Evolutionary conservation across 176 grass and related monocot species (phyloP).

Genomic region (Leersia perrieri): DNA sequence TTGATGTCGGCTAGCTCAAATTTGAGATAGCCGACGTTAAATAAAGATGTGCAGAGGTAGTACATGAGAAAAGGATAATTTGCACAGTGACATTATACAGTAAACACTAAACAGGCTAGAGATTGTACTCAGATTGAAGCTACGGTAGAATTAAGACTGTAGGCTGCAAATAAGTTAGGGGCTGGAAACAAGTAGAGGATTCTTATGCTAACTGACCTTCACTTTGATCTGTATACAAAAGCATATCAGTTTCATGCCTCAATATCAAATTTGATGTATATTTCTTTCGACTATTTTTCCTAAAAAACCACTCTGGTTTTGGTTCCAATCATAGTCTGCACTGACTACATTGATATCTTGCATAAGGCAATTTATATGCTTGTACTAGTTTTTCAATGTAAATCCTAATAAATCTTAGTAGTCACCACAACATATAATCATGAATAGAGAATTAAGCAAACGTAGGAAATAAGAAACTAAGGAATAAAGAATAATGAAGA

Average conservation of each 20-base stretch:
- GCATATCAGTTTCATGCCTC: not conserved
- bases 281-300: not conserved
- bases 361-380: not conserved
- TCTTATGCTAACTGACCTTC: not conserved
- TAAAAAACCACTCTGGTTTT: not conserved
- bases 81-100: not conserved
- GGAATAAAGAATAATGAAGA: not conserved
- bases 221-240: not conserved
- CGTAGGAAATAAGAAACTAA: slow-evolving; percentile 10
- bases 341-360: not conserved
- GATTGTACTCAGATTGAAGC: not conserved
- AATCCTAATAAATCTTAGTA: not conserved
- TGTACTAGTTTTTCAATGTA: not conserved
- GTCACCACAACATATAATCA: not conserved
- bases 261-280: not conserved
- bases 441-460: slow-evolving; percentile 1
- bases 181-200: not conserved
- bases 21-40: too few relatives aligned
- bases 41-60: too few relatives aligned
- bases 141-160: not conserved
- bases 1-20: too few relatives aligned
- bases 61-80: not conserved
- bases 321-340: not conserved
- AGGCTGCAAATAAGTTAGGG: not conserved
- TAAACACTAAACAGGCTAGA: not conserved